Conservation (phyloP, 2,329 filamentous ascomycete species). For the Aspergillus caelatus region DNA sequence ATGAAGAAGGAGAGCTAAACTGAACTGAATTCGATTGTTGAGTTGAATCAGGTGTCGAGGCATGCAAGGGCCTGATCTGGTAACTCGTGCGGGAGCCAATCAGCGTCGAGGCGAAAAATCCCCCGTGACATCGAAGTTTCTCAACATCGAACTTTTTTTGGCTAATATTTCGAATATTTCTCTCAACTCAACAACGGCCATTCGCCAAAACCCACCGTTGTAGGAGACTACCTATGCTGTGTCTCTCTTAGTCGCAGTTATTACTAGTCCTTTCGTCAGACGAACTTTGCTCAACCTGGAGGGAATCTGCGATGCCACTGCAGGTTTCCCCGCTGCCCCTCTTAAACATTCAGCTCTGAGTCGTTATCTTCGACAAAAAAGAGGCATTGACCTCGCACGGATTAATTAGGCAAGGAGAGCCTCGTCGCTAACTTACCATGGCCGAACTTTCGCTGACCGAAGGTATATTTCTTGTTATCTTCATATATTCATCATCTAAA, state of each 20-base stretch:
- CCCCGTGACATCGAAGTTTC: conserved; percentile 3
- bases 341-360: not conserved
- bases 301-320: not conserved
- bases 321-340: conserved; percentile 2
- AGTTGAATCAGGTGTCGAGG: not conserved
- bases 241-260: not conserved
- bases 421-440: not conserved
- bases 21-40: too few relatives aligned
- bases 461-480: not conserved
- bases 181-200: not conserved
- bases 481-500: too few relatives aligned
- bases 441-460: not conserved
- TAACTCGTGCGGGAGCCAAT: conserved; percentile 10
- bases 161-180: not conserved
- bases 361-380: not conserved
- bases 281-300: not conserved
- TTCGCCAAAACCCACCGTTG: not conserved
- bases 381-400: not conserved
- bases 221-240: not conserved
- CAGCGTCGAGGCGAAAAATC: not conserved
- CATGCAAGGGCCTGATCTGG: not conserved
- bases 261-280: not conserved
- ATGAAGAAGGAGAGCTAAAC: not conserved
- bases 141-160: not conserved
- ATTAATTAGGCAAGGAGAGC: not conserved